These are phyloP conservation scores for Paramecium pentaurelia DNA, from an alignment of 73 alveolate genomes.

Conservation along the genomic window DNA sequence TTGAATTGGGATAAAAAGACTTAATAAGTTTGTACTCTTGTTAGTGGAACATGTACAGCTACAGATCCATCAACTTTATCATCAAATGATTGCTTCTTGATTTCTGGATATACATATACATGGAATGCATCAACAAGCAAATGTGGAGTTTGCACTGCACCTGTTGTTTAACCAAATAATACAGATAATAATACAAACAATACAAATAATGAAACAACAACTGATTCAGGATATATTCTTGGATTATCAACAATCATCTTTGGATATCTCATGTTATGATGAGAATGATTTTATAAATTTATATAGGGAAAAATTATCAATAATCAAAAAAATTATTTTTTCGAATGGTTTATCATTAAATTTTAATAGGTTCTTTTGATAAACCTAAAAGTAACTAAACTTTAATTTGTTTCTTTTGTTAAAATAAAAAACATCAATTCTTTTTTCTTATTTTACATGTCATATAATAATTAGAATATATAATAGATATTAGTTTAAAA, in stretches of 20 bases:
- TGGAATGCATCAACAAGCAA: not conserved
- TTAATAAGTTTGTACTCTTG: conserved; percentile 1
- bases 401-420: no score
- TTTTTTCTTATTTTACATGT: no score
- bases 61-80: not conserved
- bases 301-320: not conserved
- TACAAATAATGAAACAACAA: not conserved
- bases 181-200: not conserved
- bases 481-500: no score
- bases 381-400: no score
- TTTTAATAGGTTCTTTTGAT: no score
- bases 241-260: not conserved
- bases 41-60: not conserved
- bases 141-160: not conserved
- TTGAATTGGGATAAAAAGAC: not conserved
- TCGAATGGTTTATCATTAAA: no score
- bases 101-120: not conserved
- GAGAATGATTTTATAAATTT: not conserved
- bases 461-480: no score
- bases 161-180: not conserved
- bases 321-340: no score
- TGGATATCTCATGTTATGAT: not conserved
- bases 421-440: no score
- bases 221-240: not conserved
- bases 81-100: not conserved